phyloP scores from a whole-genome alignment of 306 rosid genomes.

The Castanea sativa region DNA sequence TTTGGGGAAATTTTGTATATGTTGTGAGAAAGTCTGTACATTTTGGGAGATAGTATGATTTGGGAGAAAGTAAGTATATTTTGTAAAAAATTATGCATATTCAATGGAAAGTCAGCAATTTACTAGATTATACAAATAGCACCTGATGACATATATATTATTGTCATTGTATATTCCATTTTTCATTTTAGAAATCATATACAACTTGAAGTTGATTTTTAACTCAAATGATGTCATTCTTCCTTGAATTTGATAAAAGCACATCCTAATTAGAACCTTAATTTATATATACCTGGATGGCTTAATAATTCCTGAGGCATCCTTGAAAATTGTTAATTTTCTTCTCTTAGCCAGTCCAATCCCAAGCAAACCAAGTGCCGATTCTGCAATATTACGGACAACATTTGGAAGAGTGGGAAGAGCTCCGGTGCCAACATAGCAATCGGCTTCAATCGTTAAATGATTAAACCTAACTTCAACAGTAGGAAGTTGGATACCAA shows the following conservation, averaged over 20 bases:
- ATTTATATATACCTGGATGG: conserved; percentile 65
- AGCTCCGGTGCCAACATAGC: conserved; percentile 74
- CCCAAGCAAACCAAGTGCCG: conserved; percentile 54
- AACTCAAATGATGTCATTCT: too few species aligned
- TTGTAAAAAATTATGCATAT: too few species aligned
- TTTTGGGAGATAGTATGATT: too few species aligned
- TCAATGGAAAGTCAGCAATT: too few species aligned
- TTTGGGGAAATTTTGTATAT: too few species aligned
- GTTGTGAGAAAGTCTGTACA: too few species aligned
- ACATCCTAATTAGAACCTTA: too few species aligned
- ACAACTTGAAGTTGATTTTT: too few species aligned
- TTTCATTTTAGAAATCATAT: too few species aligned
- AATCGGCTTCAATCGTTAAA: conserved; percentile 72
- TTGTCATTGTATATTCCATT: too few species aligned
- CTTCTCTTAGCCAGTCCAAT: conserved; percentile 61
- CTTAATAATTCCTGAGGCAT: conserved; percentile 75
- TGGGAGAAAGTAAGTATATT: too few species aligned
- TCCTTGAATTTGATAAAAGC: too few species aligned
- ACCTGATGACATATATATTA: neutral
- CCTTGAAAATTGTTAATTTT: conserved; percentile 80
- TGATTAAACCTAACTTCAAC: conserved; percentile 83
- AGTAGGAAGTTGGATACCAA: conserved; percentile 77
- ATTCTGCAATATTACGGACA: conserved; percentile 57
- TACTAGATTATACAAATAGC: neutral
- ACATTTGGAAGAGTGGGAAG: conserved; percentile 75